Conservation (phyloP, 2,329 filamentous ascomycete genomes). For the Calonectria multiphialidica region DNA sequence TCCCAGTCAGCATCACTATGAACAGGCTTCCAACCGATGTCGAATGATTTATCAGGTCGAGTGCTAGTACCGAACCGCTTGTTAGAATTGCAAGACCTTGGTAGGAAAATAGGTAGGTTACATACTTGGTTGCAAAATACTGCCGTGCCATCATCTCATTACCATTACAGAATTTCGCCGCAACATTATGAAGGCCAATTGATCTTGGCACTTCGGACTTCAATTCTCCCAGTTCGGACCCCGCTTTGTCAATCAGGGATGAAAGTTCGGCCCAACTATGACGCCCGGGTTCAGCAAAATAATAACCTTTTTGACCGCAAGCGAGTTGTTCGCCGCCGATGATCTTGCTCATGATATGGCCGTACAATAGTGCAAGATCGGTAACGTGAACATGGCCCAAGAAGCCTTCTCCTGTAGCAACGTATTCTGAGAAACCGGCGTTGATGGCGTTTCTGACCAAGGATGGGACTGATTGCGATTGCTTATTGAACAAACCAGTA, state of each 20-base stretch:
- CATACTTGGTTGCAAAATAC: not conserved
- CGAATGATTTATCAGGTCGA: not conserved
- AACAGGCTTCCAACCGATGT: not conserved
- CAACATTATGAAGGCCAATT: not conserved
- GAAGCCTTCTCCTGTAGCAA: not conserved
- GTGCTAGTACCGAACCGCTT: not conserved
- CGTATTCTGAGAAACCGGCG: not conserved
- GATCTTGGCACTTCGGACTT: not conserved
- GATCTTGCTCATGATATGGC: not conserved
- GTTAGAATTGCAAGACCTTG: not conserved
- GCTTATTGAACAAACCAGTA: constrained; percentile 53
- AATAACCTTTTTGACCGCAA: not conserved
- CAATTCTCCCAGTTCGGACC: not conserved
- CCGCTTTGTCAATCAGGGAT: not conserved
- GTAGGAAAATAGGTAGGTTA: not conserved
- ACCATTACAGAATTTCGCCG: not conserved
- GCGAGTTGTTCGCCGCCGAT: not conserved
- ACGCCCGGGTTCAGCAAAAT: not conserved
- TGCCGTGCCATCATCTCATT: not conserved
- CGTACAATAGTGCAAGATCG: not conserved
- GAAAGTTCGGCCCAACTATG: not conserved
- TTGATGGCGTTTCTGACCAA: not conserved
- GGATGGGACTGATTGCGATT: not conserved
- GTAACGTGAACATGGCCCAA: not conserved
- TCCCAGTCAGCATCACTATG: not conserved